Conservation (phyloP, 441 rosid genomes). For the Eruca vesicaria region DNA sequence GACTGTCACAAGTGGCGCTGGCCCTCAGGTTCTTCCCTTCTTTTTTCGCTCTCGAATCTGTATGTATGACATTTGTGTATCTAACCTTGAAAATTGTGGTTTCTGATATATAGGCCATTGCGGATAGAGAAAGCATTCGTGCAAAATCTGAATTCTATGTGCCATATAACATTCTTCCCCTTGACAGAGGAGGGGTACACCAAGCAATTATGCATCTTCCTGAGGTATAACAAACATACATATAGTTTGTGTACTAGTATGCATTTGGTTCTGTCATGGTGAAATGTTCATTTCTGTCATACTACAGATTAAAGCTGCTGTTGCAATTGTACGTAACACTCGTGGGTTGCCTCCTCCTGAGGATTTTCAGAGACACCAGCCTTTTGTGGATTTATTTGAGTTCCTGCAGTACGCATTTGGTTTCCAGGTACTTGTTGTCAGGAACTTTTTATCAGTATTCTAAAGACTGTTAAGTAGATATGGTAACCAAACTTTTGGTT, state of each 20-base stretch:
- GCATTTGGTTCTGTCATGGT: not conserved
- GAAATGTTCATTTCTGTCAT: not conserved
- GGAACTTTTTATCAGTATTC: not conserved
- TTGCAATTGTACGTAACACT: conserved; percentile 64
- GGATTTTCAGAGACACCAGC: conserved; percentile 52
- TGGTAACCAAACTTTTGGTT: conserved; percentile 3
- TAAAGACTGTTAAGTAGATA: not conserved
- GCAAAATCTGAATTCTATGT: conserved; percentile 63
- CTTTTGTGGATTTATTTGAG: conserved; percentile 73
- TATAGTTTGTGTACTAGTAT: conserved; percentile 1
- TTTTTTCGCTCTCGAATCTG: not conserved
- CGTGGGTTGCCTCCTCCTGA: conserved; percentile 62
- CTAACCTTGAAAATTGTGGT: conserved; percentile 7
- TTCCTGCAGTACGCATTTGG: conserved; percentile 84
- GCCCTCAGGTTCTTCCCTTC: conserved; percentile 54
- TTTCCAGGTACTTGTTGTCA: conserved; percentile 66
- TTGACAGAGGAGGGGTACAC: conserved; percentile 79
- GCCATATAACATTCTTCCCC: conserved; percentile 93
- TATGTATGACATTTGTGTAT: conserved; percentile 12
- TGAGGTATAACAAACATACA: conserved; percentile 55
- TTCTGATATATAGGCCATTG: conserved; percentile 56
- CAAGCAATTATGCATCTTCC: conserved; percentile 83
- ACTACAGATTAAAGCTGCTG: conserved; percentile 81
- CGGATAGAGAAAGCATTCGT: conserved; percentile 53
- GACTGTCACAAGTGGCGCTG: conserved; percentile 60